A percentile compares a stretch with the other conserved stretches of the same genome.
Conservation (phyloP, 1,139 yeast genomes). For the Geotrichum carabidarum region DNA sequence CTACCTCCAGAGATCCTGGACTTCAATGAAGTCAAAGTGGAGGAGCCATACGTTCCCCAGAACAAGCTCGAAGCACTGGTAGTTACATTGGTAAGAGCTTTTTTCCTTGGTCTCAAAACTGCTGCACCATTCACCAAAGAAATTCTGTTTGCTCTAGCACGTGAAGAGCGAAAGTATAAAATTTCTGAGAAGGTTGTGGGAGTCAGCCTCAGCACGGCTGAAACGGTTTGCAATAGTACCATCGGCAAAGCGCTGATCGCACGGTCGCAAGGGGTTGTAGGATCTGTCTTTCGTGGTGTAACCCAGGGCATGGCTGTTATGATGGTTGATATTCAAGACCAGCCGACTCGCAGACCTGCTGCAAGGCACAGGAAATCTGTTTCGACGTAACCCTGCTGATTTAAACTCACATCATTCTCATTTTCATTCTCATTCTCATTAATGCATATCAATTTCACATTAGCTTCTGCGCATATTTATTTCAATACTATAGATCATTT, state of each 20-base stretch:
- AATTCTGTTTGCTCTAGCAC: conserved; percentile 4
- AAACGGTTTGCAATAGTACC: conserved; percentile 4
- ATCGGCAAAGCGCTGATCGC: conserved; percentile 4
- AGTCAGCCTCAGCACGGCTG: conserved; percentile 4
- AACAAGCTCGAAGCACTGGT: conserved; percentile 14
- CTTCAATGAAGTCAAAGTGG: neutral
- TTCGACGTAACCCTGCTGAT: neutral
- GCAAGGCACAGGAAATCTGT: neutral
- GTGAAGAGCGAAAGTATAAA: conserved; percentile 16
- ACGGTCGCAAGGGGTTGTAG: conserved; percentile 6
- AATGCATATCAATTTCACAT: no score
- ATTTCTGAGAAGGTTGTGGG: conserved; percentile 10
- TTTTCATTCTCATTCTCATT: neutral
- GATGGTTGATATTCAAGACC: conserved; percentile 10
- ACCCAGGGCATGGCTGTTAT: conserved; percentile 15
- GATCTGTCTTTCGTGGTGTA: conserved; percentile 14
- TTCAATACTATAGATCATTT: neutral
- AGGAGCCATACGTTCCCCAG: conserved; percentile 12
- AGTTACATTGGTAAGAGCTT: conserved; percentile 13
- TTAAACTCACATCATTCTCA: neutral
- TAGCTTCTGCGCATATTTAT: neutral
- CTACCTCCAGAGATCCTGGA: conserved; percentile 12
- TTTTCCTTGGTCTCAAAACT: conserved; percentile 15
- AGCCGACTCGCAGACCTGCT: neutral
- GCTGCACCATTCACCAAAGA: conserved; percentile 17